Evolutionary conservation across 495 filamentous ascomycete genomes (phyloP), one percentile per base, ranked within the genome.

Genomic region (Hypoxylon cercidicola): DNA sequence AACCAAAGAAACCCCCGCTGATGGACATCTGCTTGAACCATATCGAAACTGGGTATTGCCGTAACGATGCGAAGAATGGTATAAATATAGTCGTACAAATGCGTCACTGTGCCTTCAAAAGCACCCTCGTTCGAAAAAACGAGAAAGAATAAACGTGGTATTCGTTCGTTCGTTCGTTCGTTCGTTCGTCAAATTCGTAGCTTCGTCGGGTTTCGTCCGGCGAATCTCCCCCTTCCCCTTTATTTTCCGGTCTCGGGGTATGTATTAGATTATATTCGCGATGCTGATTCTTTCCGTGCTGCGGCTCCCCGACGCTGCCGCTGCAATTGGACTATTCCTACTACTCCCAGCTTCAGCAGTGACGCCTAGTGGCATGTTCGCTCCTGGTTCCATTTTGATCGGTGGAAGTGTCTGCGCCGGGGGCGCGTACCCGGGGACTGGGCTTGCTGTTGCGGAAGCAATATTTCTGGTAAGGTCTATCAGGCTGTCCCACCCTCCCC

Each of bases 231-330:
- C 25, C 28, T 53, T 30, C 16, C 15, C 34, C 37, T 49, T 20
- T 2, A 13, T 30, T 21, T 16, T 34, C 15, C 9, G 37, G 1
- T 34, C 19, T 34, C 34, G 11, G 45, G 35, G 15, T 5, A n/a
- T 13, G 15, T 28, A 10, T 79, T 73, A 88, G 54, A 93, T 92
- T 50, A 93, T 92, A 74, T 90, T 92, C 35, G 90, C 89, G 69
- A 93, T 93, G 61, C 88, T 90, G 76, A 93, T 91, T 60, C 90
- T 82, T 71, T 82, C 80, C 62, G 81, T 78, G 32, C 69, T 79
- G 55, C 74, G 76, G 19, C 69, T 78, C 60, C 74, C 79, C 11
- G 64, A 71, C 28, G 64, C 64, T 20, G 70, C 60, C 16, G 75
- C 72, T 32, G 78, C 77, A 39, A 79, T 60, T 43, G 72, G 74